Conservation (phyloP, 345 rosid species). For the Gossypium anomalum region DNA sequence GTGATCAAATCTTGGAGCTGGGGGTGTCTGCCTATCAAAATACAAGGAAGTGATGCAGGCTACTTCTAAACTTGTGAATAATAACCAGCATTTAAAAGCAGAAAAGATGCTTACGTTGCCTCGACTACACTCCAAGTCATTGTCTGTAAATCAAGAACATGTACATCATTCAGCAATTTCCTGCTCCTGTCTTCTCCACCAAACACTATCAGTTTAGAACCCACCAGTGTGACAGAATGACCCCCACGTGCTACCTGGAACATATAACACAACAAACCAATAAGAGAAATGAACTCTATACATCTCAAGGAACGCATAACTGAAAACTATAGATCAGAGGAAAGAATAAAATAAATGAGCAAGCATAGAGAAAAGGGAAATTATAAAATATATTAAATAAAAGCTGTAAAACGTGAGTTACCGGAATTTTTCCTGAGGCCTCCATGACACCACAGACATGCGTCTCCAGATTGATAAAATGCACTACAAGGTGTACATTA, state of each 20-base stretch:
- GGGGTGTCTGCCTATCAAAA: conserved; percentile 83
- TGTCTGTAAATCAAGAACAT: conserved; percentile 73
- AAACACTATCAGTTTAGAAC: conserved; percentile 69
- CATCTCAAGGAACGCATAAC: background rate
- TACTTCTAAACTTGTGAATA: conserved; percentile 17
- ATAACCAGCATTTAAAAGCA: conserved; percentile 4
- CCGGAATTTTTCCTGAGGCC: conserved; percentile 79
- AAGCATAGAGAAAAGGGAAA: background rate
- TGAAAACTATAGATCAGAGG: background rate
- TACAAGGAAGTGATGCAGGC: conserved; percentile 28
- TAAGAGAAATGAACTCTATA: background rate
- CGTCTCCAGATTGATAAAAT: conserved; percentile 67
- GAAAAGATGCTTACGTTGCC: conserved; percentile 53
- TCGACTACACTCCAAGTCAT: conserved; percentile 76
- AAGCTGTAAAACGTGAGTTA: conserved; percentile 22
- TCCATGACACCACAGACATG: conserved; percentile 52
- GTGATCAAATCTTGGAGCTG: conserved; percentile 97
- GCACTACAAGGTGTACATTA: conserved; percentile 45
- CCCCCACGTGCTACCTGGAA: conserved; percentile 90
- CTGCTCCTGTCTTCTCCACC: conserved; percentile 90
- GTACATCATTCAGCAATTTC: conserved; percentile 74
- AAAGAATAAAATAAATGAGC: background rate
- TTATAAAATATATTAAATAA: background rate
- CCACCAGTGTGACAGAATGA: conserved; percentile 77
- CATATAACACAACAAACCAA: conserved; percentile 18